Conservation (phyloP, 495 filamentous ascomycete genomes). For the Hapsidospora chrysogenum region DNA sequence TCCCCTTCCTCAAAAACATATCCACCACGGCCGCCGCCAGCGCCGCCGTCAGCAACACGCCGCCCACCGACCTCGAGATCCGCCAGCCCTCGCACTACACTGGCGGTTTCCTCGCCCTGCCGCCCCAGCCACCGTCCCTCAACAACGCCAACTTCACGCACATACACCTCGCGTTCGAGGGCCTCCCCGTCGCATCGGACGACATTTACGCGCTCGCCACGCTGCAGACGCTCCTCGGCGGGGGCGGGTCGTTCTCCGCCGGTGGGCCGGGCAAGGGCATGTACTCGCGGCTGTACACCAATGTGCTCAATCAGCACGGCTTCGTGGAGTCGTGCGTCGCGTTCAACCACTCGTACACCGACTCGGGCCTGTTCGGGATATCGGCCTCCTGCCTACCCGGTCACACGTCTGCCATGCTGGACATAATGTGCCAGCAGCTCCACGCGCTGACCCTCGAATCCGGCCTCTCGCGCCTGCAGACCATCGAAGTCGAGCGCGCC, state of each 20-base stretch:
- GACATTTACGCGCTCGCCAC: conserved; percentile 96
- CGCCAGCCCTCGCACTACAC: conserved; percentile 68
- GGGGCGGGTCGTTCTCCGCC: conserved; percentile 93
- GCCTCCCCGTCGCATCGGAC: conserved; percentile 69
- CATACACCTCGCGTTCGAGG: conserved; percentile 92
- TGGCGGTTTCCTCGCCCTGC: conserved; percentile 77
- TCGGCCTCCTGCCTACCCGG: conserved; percentile 66
- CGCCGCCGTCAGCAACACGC: conserved; percentile 30
- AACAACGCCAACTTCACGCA: conserved; percentile 71
- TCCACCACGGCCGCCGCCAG: conserved; percentile 51
- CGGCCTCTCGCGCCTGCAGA: conserved; percentile 50
- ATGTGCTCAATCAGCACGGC: conserved; percentile 90
- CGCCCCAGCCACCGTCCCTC: conserved; percentile 54
- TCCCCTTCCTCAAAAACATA: conserved; percentile 88
- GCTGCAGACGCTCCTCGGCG: conserved; percentile 90
- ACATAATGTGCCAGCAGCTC: conserved; percentile 86
- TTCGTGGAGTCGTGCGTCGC: conserved; percentile 92
- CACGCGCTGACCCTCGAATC: conserved; percentile 55
- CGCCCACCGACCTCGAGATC: conserved; percentile 37
- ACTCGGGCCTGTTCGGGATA: conserved; percentile 90
- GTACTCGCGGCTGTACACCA: conserved; percentile 94
- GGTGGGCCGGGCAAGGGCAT: conserved; percentile 97
- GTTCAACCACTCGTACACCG: conserved; percentile 95
- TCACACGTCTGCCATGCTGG: conserved; percentile 62
- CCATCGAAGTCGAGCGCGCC: conserved; percentile 75